Base-by-base conservation (phyloP, 768 basidiomycete species). In the Royoungia palumana region DNA sequence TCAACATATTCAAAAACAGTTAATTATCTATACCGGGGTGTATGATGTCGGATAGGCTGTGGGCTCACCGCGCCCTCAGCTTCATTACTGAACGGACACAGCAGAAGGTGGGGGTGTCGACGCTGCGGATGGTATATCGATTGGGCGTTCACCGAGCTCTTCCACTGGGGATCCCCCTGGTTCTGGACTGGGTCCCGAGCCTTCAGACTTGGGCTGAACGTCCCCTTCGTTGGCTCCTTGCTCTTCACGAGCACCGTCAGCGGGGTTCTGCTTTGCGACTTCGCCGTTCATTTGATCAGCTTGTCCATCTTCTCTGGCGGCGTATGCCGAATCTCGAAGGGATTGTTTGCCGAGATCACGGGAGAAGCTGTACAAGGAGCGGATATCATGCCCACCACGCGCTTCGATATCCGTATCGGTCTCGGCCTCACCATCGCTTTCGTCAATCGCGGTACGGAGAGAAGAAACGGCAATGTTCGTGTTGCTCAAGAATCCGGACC, bases 381-480 rank as follows among this genome's bases (percentile, higher is more conserved):
- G 67, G 39, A 67, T 59, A 42, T 54, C 57, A 40, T 65, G 65
- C 6, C 53, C 16, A 30, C 50, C 53, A n/a, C 65, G 61, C 37
- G 56, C 41, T 37, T 69, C 67, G 20, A 55, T 51, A 36, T 67
- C 68, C 34, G 68, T 65, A 28, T 68, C 66, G 5, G 66, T 65
- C 34, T 69, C 68, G 9, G 51, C 61, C 49, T 67, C 66, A 13
- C 59, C 65, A 40, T 67, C 66, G 30, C 67, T 67, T 55, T 67
- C 65, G 35, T 69, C 68, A 11, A 67, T 69, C 17, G 68, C 63
- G 1, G 66, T 67, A 13, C 66, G 66, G 24, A 67, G 61, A 37
- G 66, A 67, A 4, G 66, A 67, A 14, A 67, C 68, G n/a, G 66
- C 66, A 13, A 67, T 67, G 41, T 69, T 69, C 10, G 66, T 67